A percentile compares a stretch with the other conserved stretches of the same genome.
Evolutionary conservation across 176 grass and related monocot genomes (phyloP).

Genomic region (Canna indica): DNA sequence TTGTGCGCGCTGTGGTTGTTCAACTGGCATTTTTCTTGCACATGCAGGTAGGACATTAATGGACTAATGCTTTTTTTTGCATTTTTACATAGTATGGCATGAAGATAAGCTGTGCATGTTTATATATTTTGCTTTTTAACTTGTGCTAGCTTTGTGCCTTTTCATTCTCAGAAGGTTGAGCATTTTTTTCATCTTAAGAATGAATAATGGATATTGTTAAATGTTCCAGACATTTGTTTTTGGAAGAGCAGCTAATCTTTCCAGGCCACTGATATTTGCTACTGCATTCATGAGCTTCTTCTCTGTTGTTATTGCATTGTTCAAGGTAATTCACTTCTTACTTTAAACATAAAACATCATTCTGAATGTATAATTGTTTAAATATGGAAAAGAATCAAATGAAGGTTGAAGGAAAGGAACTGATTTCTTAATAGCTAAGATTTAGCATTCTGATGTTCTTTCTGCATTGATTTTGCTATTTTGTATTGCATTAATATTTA

Average conservation of each 20-base stretch:
- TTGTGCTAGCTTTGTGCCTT: slow-evolving; percentile 12
- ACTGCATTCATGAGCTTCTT: slow-evolving; percentile 99
- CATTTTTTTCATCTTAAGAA: slow-evolving; percentile 9
- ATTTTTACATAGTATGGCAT: not conserved
- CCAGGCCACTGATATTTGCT: slow-evolving; percentile 77
- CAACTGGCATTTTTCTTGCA: slow-evolving; percentile 96
- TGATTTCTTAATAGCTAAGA: no score
- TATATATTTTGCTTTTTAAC: not conserved
- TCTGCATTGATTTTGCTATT: no score
- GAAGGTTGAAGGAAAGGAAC: no score
- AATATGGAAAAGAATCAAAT: no score
- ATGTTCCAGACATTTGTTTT: slow-evolving; percentile 84
- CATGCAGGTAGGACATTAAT: slow-evolving; percentile 47
- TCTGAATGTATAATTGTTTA: no score
- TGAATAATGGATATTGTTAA: slow-evolving; percentile 7
- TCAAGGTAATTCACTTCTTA: slow-evolving; percentile 58
- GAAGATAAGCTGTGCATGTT: not conserved
- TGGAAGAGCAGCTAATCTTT: slow-evolving; percentile 50
- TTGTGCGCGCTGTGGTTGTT: slow-evolving; percentile 90
- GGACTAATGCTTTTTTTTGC: no score
- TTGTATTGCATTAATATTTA: no score
- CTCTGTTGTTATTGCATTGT: slow-evolving; percentile 95
- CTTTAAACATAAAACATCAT: no score
- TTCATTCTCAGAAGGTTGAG: not conserved
- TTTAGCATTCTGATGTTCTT: no score